phyloP scores from a whole-genome alignment of 306 rosid species.

The Ormosia emarginata region DNA sequence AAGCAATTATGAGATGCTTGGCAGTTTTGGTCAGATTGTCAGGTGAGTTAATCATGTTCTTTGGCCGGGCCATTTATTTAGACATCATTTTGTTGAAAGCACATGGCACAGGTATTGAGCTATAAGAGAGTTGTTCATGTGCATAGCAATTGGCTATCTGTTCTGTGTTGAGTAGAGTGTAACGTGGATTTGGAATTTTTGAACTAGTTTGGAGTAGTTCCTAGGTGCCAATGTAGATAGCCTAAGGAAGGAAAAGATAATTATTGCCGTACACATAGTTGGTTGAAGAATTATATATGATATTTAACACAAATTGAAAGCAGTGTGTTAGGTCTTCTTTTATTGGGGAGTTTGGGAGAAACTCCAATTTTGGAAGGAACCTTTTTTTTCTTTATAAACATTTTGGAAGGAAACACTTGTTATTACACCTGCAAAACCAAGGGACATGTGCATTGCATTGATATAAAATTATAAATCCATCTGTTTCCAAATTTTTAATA shows the following conservation, averaged over 20 bases:
- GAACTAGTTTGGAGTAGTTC: slow-evolving; percentile 24
- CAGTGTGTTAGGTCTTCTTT: background rate
- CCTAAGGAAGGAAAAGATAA: slow-evolving; percentile 12
- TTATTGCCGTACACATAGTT: slow-evolving; percentile 13
- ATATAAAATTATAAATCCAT: background rate
- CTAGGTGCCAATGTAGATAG: slow-evolving; percentile 26
- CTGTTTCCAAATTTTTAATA: background rate
- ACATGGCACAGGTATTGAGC: slow-evolving; percentile 31
- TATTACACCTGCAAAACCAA: background rate
- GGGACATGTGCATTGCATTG: background rate
- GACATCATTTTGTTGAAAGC: slow-evolving; percentile 28
- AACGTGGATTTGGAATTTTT: slow-evolving; percentile 20
- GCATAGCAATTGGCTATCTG: slow-evolving; percentile 11
- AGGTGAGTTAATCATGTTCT: slow-evolving; percentile 30
- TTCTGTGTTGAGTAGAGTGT: background rate
- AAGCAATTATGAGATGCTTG: slow-evolving; percentile 32
- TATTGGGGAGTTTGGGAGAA: background rate
- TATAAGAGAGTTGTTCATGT: slow-evolving; percentile 23
- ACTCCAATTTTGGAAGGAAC: background rate
- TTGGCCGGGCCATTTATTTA: slow-evolving; percentile 30
- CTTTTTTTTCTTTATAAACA: too few relatives aligned
- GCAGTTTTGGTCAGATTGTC: slow-evolving; percentile 33
- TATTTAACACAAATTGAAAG: background rate
- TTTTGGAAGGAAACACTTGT: background rate
- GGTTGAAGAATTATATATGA: slow-evolving; percentile 19